Evolutionary conservation across 495 filamentous ascomycete species (phyloP), one percentile per base, ranked within the genome.

Genomic region (Annulohypoxylon moriforme): DNA sequence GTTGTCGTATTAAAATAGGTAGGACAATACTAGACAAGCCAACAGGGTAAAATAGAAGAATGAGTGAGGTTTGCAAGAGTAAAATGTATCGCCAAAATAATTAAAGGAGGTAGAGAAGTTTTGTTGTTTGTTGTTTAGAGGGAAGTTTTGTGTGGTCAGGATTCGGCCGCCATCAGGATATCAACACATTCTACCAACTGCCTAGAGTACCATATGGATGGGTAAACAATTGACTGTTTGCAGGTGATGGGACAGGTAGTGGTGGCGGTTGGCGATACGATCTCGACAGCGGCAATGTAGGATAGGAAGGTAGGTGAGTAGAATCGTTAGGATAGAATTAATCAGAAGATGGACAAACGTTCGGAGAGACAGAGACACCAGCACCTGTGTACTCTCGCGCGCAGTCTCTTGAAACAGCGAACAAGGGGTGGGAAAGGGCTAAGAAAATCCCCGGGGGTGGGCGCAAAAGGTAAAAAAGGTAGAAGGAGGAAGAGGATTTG

Each of bases 361-460:
- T 63, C 50, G 36, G 62, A 75, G 73, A 68, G 64, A 73, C 72
- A 71, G 73, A 71, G 73, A 71, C 68, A 75, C 72, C 68, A 68
- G 68, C 62, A 75, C 69, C 67, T 68, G 59, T 67, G 58, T 27
- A 68, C 64, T 68, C 70, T 69, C 56, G 25, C 38, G 47, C 65
- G 65, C 60, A 38, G 64, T 61, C 53, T 68, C 55, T 68, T 25
- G 64, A 67, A 72, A 72, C 63, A 72, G 44, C 16, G 33, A 67
- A 67, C 69, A 67, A 72, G 69, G 69, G 63, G 50, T 18, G 40
- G n/a, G 31, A 52, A 38, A 68, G 62, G 16, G 52, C 24, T 13
- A 62, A 5, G 27, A 61, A 69, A 40, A 62, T 58, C 33, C 50
- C 65, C 47, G 66, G 60, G 55, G 60, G 53, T 64, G 60, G 62